Conservation (phyloP, 73 alveolate genomes). For the Paramecium biaurelia region DNA sequence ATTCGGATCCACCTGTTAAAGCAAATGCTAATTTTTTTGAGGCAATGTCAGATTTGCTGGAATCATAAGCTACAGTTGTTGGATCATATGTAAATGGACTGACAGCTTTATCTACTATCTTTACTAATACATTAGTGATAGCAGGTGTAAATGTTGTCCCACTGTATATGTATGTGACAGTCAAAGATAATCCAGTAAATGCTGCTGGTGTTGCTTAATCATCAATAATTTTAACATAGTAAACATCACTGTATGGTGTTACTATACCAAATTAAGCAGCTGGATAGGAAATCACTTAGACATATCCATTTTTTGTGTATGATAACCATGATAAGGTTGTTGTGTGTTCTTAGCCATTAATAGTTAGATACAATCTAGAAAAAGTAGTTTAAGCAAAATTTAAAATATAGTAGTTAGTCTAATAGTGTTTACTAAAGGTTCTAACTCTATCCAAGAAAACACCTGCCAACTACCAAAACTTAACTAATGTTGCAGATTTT, state of each 20-base stretch:
- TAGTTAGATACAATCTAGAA: not conserved
- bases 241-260: not conserved
- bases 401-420: not conserved
- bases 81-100: not conserved
- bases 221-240: not conserved
- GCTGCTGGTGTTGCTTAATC: not conserved
- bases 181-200: not conserved
- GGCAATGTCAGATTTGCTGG: not conserved
- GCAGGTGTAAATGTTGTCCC: not conserved
- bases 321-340: not conserved
- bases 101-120: not conserved
- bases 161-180: not conserved
- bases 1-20: not conserved
- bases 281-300: conserved; percentile 1
- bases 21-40: not conserved
- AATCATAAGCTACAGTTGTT: not conserved
- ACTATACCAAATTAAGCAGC: not conserved
- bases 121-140: not conserved
- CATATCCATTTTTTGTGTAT: conserved; percentile 17
- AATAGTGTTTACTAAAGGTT: not conserved
- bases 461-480: not conserved
- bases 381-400: conserved; percentile 45
- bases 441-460: not conserved
- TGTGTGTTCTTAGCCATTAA: conserved; percentile 1
- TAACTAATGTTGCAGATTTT: not conserved